These are phyloP conservation scores for Eustoma russellianum DNA, from an alignment of 257 asterid genomes.

Conservation along the genomic window DNA sequence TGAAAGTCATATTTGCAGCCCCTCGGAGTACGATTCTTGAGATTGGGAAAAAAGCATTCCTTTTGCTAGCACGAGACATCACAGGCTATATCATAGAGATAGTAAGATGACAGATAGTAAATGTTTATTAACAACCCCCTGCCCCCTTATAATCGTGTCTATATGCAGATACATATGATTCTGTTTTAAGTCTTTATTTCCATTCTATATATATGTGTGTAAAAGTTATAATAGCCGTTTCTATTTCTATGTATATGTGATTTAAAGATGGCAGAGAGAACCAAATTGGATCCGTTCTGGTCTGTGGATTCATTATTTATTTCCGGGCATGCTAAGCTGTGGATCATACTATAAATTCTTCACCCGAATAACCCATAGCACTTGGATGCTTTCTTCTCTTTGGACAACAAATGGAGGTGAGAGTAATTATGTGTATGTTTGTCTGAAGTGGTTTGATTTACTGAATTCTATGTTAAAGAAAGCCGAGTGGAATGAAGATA, in stretches of 20 bases:
- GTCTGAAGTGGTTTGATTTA: conserved; percentile 70
- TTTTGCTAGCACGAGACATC: conserved; percentile 46
- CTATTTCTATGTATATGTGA: too few species aligned
- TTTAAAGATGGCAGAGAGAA: neutral
- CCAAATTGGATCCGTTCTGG: too few species aligned
- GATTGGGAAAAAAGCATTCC: conserved; percentile 47
- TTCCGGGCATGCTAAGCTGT: too few species aligned
- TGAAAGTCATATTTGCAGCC: conserved; percentile 61
- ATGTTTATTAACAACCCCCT: too few species aligned
- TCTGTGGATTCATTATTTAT: too few species aligned
- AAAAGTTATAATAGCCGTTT: too few species aligned
- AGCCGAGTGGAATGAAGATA: conserved; percentile 54
- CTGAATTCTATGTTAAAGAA: conserved; percentile 70
- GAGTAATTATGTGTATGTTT: conserved; percentile 1
- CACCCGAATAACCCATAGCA: too few species aligned
- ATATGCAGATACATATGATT: too few species aligned
- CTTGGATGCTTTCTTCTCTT: too few species aligned
- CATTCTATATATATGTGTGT: neutral
- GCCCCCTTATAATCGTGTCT: too few species aligned
- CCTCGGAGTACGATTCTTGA: conserved; percentile 48
- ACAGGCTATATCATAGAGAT: conserved; percentile 51
- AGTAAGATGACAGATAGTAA: conserved; percentile 33
- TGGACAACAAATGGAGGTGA: too few species aligned
- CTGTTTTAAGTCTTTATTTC: neutral
- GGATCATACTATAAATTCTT: too few species aligned